These are phyloP conservation scores for Hansenula lynferdii DNA, from an alignment of 1,139 yeast species.

Conservation along the genomic window DNA sequence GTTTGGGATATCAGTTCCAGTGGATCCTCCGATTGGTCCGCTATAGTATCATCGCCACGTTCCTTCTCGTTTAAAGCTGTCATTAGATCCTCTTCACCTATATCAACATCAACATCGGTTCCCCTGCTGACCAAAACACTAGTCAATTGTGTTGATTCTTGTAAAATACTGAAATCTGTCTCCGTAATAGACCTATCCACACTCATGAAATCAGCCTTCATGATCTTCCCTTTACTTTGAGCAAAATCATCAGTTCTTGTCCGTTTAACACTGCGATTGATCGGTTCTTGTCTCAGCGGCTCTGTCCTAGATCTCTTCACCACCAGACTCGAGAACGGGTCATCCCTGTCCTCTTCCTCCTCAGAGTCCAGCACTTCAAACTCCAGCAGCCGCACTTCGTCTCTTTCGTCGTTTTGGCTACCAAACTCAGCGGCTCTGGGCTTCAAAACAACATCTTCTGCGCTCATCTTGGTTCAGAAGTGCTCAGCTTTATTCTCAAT, in stretches of 20 bases:
- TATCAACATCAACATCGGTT: background rate
- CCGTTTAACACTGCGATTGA: background rate
- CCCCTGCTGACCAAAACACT: background rate
- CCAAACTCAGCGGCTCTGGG: background rate
- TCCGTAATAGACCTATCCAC: background rate
- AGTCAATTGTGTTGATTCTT: conserved; percentile 1
- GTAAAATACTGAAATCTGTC: conserved; percentile 6
- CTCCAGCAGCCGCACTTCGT: conserved; percentile 1
- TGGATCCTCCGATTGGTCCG: no score
- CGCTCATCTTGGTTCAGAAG: background rate
- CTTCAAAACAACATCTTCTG: background rate
- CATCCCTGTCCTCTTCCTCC: conserved; percentile 8
- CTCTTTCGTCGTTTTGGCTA: background rate
- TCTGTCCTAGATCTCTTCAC: conserved; percentile 1
- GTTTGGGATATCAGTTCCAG: no score
- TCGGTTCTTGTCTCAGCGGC: background rate
- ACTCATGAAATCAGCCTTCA: no score
- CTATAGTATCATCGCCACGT: background rate
- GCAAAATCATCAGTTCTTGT: background rate
- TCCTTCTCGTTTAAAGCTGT: background rate
- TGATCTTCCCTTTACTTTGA: no score
- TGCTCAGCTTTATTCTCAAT: no score
- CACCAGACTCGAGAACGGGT: conserved; percentile 7
- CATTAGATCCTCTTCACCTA: background rate
- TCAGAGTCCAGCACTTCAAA: conserved; percentile 14